Evolutionary conservation across 75 land plant species (phyloP), one percentile per base, ranked within the genome.

Genomic region (Pinus taeda): DNA sequence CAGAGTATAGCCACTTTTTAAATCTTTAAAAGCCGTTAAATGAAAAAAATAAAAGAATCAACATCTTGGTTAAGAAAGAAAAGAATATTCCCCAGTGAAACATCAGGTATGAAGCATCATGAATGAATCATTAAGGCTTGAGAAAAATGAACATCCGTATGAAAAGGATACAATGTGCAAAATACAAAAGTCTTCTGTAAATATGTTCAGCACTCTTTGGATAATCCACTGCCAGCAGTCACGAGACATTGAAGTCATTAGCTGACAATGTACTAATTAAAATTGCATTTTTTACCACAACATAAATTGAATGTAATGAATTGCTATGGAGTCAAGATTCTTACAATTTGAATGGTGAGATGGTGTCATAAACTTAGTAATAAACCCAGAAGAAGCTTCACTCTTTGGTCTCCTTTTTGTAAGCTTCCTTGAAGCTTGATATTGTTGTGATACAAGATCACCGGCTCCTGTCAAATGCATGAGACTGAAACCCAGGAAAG

Each of bases 391-490:
- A 39, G 45, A 67, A 21, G 11, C 64, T 62, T 62, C n/a, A 22
- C 9, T 67, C 39, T 45, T 21, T 58, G 82, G 67, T 26, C 30
- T 63, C 7, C 18, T 77, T 12, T 56, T 37, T 14, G 58, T 55
- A 49, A 53, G 12, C n/a, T 81, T 75, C 77, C 74, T 78, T 63
- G 81, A 81, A 24, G 93, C 85, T 62, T 57, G 13, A 58, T 87
- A 89, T 29, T 75, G 76, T 24, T 89, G 87, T 3, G 77, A 60
- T 77, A 86, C 85, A 74, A 91, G 84, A 60, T 85, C 83, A 21
- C 91, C 91, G 3, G 84, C 82, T 15, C 80, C 86, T 64, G 75
- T 77, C 17, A 91, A 64, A 79, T 86, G 77, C 8, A 91, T 29
- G 1, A 91, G 49, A 18, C 77, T 36, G 77, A 91, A 91, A 14